Base-by-base conservation (phyloP, 441 rosid genomes). In the Monsonia emarginata region DNA sequence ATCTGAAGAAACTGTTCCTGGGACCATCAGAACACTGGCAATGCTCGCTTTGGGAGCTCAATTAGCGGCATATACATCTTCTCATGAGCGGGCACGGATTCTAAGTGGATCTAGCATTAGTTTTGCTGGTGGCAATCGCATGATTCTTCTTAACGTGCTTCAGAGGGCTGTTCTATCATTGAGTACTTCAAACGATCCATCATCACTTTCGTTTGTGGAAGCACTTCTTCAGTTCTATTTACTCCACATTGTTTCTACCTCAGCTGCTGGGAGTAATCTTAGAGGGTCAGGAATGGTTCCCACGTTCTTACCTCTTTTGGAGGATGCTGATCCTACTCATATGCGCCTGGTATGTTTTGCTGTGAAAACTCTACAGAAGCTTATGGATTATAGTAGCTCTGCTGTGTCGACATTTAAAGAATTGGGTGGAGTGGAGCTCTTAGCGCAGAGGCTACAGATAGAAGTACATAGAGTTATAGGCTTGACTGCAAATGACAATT, bases 251-350 rank as follows among this genome's bases (percentile, higher is more conserved):
- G 90, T 88, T 72, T 95, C 99, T 52, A 89, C 97, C 40, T 95
- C 99, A 18, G 84, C 97, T 54, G 42, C 64, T 1, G 64, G 64
- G 25, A 60, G 40, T 60, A 60, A 86, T 79, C 77, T 94, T 65
- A 83, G 99, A 73, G 99, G 99, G 9, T 91, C 96, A 63, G 97
- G 96, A 67, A 95, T 91, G 96, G 94, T 95, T 74, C 87, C 96
- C 8, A 95, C 99, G 2, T 89, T 95, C 76, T 83, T 91, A 70
- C 97, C 96, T 26, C 96, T 95, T 74, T 79, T 95, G 80, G 96
- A 91, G 83, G 90, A 95, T 77, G 72, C 87, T 66, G 90, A 95
- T 76, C 84, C 94, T 57, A 82, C 72, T 70, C 99, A 91, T 71
- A 77, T 87, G 81, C 92, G 87, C 77, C 97, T 95, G 81, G 97